These are phyloP conservation scores for Annulohypoxylon bovei DNA, from an alignment of 495 filamentous ascomycete species.

Conservation along the genomic window DNA sequence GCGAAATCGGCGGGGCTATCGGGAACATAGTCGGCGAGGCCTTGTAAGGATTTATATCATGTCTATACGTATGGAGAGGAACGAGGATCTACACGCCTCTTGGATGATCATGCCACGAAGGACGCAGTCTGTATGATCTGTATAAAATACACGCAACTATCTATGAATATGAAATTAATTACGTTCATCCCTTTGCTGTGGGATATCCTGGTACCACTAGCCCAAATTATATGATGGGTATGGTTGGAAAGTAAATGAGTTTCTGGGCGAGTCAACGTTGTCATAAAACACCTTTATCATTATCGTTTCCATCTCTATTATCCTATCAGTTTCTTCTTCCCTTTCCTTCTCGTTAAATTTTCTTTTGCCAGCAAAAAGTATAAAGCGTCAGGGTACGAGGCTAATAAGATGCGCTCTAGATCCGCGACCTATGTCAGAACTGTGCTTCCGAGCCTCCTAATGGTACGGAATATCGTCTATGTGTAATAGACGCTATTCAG, in stretches of 20 bases:
- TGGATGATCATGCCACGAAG: conserved; percentile 32
- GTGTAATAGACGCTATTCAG: too few species aligned
- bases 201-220: background rate
- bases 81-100: background rate
- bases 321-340: too few species aligned
- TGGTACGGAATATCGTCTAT: too few species aligned
- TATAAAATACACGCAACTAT: conserved; percentile 21
- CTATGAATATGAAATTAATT: conserved; percentile 26
- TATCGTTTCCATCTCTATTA: background rate
- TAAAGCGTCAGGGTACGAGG: too few species aligned
- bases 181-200: background rate
- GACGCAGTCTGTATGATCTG: conserved; percentile 34
- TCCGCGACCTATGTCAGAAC: too few species aligned
- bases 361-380: too few species aligned
- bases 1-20: conserved; percentile 68
- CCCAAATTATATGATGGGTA: too few species aligned
- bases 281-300: background rate
- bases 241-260: too few species aligned
- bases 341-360: too few species aligned
- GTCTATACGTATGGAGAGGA: conserved; percentile 18
- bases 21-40: conserved; percentile 59
- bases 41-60: conserved; percentile 22
- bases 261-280: too few species aligned
- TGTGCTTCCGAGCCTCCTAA: too few species aligned
- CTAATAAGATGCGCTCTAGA: too few species aligned